These are phyloP conservation scores for Exophiala phaeomuriformis DNA, from an alignment of 2,329 filamentous ascomycete genomes.

Conservation along the genomic window DNA sequence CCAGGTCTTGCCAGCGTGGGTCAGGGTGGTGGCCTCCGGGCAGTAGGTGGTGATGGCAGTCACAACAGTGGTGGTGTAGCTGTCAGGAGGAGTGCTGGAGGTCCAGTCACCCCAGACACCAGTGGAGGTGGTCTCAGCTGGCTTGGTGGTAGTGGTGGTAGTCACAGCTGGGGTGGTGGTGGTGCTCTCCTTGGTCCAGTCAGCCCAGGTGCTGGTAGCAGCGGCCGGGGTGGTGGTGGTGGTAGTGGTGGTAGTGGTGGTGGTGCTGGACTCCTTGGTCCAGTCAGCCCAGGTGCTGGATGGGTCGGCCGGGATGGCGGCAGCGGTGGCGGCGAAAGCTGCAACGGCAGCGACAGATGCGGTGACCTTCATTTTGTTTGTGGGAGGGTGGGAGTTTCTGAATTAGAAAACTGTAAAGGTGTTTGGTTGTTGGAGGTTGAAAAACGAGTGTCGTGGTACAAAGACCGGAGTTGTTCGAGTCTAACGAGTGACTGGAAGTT, in stretches of 20 bases:
- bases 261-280: too few relatives aligned
- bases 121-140: neutral
- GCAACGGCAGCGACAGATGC: conserved; percentile 18
- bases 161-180: conserved; percentile 11
- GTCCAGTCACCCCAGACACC: conserved; percentile 21
- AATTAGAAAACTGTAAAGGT: conserved; percentile 19
- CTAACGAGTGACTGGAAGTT: conserved; percentile 25
- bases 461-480: conserved; percentile 17
- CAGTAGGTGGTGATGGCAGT: conserved; percentile 27
- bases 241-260: conserved; percentile 15
- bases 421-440: conserved; percentile 8
- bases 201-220: conserved; percentile 13
- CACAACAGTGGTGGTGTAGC: conserved; percentile 26
- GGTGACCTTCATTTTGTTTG: conserved; percentile 26
- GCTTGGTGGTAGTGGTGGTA: conserved; percentile 8
- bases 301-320: conserved; percentile 10
- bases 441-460: conserved; percentile 25
- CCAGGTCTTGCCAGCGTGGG: conserved; percentile 27
- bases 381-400: conserved; percentile 15
- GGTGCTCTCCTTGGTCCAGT: conserved; percentile 12
- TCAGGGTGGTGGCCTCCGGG: conserved; percentile 23
- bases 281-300: conserved; percentile 14
- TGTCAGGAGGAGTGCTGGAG: conserved; percentile 9
- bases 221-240: conserved; percentile 5
- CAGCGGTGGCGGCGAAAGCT: conserved; percentile 14